Evolutionary conservation across 1,284 basidiomycete species (phyloP).

Genomic region (Phylloporus sp.): DNA sequence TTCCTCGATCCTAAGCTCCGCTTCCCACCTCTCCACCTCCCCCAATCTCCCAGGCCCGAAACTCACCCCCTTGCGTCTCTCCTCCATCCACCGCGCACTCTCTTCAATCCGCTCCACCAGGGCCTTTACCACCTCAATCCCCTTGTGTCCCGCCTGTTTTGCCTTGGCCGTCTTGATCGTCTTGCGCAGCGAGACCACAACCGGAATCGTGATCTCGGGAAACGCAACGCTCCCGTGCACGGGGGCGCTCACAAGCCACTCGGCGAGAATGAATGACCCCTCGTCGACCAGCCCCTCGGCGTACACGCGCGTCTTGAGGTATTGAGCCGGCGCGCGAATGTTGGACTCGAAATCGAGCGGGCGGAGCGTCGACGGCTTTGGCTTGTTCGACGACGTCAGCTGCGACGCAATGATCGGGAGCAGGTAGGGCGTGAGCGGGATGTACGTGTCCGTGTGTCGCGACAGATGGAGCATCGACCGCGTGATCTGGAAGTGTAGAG

Average conservation of each 20-base stretch:
- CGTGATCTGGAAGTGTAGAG: constrained; percentile 77
- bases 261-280: constrained; percentile 75
- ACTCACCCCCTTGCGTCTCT: constrained; percentile 64
- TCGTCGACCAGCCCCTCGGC: constrained; percentile 87
- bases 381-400: constrained; percentile 73
- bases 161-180: constrained; percentile 64
- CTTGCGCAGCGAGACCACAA: constrained; percentile 73
- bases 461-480: constrained; percentile 76
- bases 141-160: constrained; percentile 53
- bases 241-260: constrained; percentile 70
- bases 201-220: constrained; percentile 91
- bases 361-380: constrained; percentile 87
- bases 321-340: constrained; percentile 88
- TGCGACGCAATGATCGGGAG: constrained; percentile 86
- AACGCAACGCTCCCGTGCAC: constrained; percentile 88
- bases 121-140: constrained; percentile 65
- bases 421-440: constrained; percentile 88
- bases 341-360: constrained; percentile 89
- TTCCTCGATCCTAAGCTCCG: constrained; percentile 60
- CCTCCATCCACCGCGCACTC: constrained; percentile 77
- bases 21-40: constrained; percentile 79
- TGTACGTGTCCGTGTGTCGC: constrained; percentile 83
- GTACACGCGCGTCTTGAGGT: constrained; percentile 89
- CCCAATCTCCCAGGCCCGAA: constrained; percentile 76
- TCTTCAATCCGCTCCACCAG: constrained; percentile 87